phyloP scores from a whole-genome alignment of 2,329 filamentous ascomycete species.

The Sporothrix schenckii region DNA sequence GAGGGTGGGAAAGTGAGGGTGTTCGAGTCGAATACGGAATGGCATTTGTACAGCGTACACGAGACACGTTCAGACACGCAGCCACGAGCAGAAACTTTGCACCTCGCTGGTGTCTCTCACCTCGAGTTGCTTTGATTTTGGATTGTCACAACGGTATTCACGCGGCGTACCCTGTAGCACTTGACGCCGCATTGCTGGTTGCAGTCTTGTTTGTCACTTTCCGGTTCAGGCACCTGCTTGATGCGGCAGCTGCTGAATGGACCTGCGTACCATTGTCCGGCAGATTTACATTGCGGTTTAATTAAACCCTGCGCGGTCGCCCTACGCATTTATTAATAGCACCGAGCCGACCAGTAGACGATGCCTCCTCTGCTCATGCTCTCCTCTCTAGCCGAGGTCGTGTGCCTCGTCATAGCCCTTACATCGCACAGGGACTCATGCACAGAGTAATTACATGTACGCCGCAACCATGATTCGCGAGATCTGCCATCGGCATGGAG shows the following conservation, averaged over 20 bases:
- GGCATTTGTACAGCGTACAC: neutral
- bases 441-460: too few relatives aligned
- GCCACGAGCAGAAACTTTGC: too few relatives aligned
- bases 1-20: too few relatives aligned
- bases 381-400: neutral
- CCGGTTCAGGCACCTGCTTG: slow-evolving; percentile 28
- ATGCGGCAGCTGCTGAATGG: slow-evolving; percentile 25
- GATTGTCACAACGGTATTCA: neutral
- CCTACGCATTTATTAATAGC: slow-evolving; percentile 1
- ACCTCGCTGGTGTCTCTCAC: too few relatives aligned
- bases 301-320: neutral
- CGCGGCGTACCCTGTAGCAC: too few relatives aligned
- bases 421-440: too few relatives aligned
- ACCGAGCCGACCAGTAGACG: neutral
- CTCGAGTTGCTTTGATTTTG: neutral
- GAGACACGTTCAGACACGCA: neutral
- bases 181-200: too few relatives aligned
- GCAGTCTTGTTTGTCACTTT: slow-evolving; percentile 2
- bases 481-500: neutral
- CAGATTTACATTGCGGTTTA: neutral
- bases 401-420: neutral
- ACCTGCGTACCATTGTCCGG: neutral
- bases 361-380: neutral
- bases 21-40: neutral
- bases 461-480: neutral